A percentile compares a stretch with the other conserved stretches of the same genome.
Evolutionary conservation across 2,329 filamentous ascomycete species (phyloP).

Genomic region (Rugonectria rugulosa): DNA sequence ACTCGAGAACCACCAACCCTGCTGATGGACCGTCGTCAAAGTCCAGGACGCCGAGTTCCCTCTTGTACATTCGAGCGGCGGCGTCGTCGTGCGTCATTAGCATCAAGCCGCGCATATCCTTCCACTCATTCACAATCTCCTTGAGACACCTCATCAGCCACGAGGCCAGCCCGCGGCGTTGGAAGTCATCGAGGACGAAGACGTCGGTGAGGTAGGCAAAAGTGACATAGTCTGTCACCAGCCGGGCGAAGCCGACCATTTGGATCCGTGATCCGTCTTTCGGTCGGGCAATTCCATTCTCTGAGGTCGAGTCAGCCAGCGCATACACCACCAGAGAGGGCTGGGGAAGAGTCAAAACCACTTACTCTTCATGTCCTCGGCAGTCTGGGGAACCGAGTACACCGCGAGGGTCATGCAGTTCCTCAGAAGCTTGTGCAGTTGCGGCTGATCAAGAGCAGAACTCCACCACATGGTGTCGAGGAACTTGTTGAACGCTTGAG

Average conservation of each 20-base stretch:
- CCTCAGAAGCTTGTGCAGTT: constrained; percentile 60
- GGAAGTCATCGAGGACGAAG: constrained; percentile 67
- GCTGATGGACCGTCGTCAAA: constrained; percentile 52
- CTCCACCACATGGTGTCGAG: constrained; percentile 70
- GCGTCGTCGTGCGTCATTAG: constrained; percentile 57
- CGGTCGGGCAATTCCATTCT: constrained; percentile 42
- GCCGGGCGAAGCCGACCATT: constrained; percentile 55
- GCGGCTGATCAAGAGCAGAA: constrained; percentile 55
- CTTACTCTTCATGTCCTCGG: constrained; percentile 49
- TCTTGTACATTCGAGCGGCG: constrained; percentile 55
- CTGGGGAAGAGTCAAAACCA: constrained; percentile 38
- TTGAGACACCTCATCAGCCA: constrained; percentile 70
- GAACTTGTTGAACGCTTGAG: constrained; percentile 61
- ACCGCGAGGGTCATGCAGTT: constrained; percentile 68
- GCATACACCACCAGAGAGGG: constrained; percentile 24
- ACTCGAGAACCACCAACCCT: constrained; percentile 51
- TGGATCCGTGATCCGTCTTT: constrained; percentile 42
- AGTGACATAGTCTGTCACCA: constrained; percentile 75
- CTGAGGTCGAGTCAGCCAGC: constrained; percentile 33
- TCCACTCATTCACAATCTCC: constrained; percentile 63
- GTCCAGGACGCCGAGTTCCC: constrained; percentile 54
- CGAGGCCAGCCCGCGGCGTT: constrained; percentile 67
- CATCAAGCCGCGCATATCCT: constrained; percentile 65
- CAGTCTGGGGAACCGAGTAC: constrained; percentile 54
- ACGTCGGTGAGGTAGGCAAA: constrained; percentile 75